Evolutionary conservation across 176 grass and related monocot genomes (phyloP), one percentile per base, ranked within the genome.

Genomic region (Ananas comosus): DNA sequence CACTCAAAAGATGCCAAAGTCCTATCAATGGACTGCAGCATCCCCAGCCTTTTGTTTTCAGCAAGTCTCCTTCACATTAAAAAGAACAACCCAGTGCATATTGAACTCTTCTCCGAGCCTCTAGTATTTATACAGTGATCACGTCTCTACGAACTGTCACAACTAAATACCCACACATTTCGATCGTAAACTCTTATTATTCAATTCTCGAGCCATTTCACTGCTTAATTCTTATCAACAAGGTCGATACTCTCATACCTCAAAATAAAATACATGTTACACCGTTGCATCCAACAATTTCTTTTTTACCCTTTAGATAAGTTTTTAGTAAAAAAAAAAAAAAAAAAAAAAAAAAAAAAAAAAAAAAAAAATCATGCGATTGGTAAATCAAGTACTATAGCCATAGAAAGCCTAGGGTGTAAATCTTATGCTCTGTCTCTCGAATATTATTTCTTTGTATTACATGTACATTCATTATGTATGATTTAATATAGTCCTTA

Each of bases 11-110:
- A 22, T 47, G 51, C 19, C 50, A 72, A 72, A 57, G 23, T 72
- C 69, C 51, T 53, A 51, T 56, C 68, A 71, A 19, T 27, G 13
- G 16, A 50, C 16, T 10, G 27, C 21, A 21, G 21, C 14, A 21
- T 67, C 1, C 11, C 1, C 11, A 10, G 2, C 71, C 6, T 16
- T 63, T 48, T 28, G 47, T 64, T 74, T 64, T 49, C 53, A 7
- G 48, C 53, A 64, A 11, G 71, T 74, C 71, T 19, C 53, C 23
- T 74, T 74, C 71, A 49, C 54, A 50, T 74, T 64, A 23, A 74
- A 74, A 64, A 51, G 51, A 51, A 74, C 18, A 50, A 72, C 12
- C 52, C 22, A 6, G 13, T 72, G 42, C 18, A 21, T 64, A 14
- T 74, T 19, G 17, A 48, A 61, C 71, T 63, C 54, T 59, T 9